phyloP scores from a whole-genome alignment of 331 rosid species.

The Malus hybrid region DNA sequence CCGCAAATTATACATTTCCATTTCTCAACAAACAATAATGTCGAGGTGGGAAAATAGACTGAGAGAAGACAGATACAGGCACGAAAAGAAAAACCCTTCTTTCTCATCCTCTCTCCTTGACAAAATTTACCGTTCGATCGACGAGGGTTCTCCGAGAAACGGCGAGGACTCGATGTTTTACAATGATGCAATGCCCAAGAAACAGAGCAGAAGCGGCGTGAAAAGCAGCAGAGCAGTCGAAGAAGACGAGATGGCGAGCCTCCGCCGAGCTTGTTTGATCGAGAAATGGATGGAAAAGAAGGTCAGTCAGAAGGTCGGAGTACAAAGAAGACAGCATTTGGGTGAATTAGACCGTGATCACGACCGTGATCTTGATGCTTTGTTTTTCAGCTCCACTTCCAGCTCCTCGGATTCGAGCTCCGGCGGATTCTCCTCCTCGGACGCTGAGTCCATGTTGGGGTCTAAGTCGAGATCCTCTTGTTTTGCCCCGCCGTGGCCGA shows the following conservation, averaged over 20 bases:
- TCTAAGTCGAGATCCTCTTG: slow-evolving; percentile 34
- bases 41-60: slow-evolving; percentile 17
- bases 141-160: slow-evolving; percentile 39
- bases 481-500: slow-evolving; percentile 46
- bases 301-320: slow-evolving; percentile 13
- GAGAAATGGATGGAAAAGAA: slow-evolving; percentile 50
- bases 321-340: slow-evolving; percentile 9
- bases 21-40: slow-evolving; percentile 27
- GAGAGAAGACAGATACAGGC: slow-evolving; percentile 15
- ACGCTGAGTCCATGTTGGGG: slow-evolving; percentile 60
- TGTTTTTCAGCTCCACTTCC: slow-evolving; percentile 66
- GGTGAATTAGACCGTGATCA: slow-evolving; percentile 13
- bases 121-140: slow-evolving; percentile 75
- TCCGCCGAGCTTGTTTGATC: slow-evolving; percentile 31
- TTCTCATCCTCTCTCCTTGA: slow-evolving; percentile 82
- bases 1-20: neutral
- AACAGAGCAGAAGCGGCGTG: slow-evolving; percentile 29
- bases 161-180: slow-evolving; percentile 34
- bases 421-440: slow-evolving; percentile 72
- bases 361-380: slow-evolving; percentile 27
- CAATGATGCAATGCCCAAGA: slow-evolving; percentile 28
- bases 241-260: slow-evolving; percentile 13
- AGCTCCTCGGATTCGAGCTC: slow-evolving; percentile 81
- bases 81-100: slow-evolving; percentile 38
- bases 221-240: slow-evolving; percentile 4